Conservation (phyloP, 2,329 filamentous ascomycete genomes). For the Scopulariopsis brevicaulis region DNA sequence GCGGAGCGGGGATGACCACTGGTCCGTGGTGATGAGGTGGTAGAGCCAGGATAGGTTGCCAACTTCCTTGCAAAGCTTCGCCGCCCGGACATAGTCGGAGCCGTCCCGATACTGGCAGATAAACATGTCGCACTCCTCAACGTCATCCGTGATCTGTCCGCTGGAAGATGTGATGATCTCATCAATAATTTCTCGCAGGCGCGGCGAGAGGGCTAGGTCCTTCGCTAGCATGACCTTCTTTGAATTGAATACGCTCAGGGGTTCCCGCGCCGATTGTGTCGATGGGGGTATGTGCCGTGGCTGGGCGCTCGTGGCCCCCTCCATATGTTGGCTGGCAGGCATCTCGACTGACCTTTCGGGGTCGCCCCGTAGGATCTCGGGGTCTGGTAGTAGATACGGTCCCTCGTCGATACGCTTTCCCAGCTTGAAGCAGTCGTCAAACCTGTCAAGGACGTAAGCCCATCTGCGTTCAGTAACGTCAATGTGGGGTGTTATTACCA, state of each 20-base stretch:
- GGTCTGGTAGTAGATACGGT: constrained; percentile 77
- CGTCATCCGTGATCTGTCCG: constrained; percentile 52
- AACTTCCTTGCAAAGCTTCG: constrained; percentile 68
- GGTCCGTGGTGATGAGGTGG: constrained; percentile 76
- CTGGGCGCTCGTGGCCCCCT: constrained; percentile 50
- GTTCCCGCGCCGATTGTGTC: constrained; percentile 23
- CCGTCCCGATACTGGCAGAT: constrained; percentile 84
- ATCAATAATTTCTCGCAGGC: constrained; percentile 55
- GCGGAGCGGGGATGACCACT: constrained; percentile 76
- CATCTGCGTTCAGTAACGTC: background rate
- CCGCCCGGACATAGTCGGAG: constrained; percentile 63
- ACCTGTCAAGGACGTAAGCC: constrained; percentile 40
- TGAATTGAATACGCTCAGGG: constrained; percentile 63
- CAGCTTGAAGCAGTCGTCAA: constrained; percentile 90
- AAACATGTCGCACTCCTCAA: constrained; percentile 68
- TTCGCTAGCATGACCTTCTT: constrained; percentile 67
- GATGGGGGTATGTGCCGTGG: constrained; percentile 11
- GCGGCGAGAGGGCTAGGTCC: constrained; percentile 61
- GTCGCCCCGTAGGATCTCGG: constrained; percentile 60
- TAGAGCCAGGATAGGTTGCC: constrained; percentile 93
- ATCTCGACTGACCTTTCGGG: constrained; percentile 45
- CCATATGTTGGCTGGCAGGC: constrained; percentile 47
- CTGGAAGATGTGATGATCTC: constrained; percentile 62
- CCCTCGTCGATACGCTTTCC: constrained; percentile 82
- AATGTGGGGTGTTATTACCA: constrained; percentile 45